Evolutionary conservation across 306 rosid genomes (phyloP), one percentile per base, ranked within the genome.

Genomic region (Pterocarpus santalinus): DNA sequence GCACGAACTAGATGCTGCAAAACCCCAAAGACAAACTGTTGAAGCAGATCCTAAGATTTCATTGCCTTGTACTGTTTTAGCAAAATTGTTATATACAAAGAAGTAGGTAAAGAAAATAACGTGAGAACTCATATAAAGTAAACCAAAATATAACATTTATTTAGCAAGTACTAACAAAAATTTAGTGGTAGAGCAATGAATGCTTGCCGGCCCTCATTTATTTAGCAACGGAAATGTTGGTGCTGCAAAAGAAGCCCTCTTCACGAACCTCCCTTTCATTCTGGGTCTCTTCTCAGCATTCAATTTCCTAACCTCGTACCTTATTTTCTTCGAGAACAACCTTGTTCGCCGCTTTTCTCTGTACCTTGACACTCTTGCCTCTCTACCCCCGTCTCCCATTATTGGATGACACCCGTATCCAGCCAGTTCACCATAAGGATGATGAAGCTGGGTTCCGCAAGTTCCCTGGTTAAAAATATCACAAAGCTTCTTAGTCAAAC

Each of bases 281-380:
- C 98, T 89, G 0, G 98, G 98, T 85, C 98, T 90, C 89, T 91
- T 94, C 90, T 94, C 98, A 0, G 98, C 98, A 78, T 94, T 94
- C 94, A 94, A 82, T 71, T 94, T 94, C 65, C 98, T 84, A 75
- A 94, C 98, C 85, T 94, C 97, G 84, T 94, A 94, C 86, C 98
- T 88, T 86, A 94, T 94, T 89, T 94, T 94, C 90, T 92, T 94
- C 0, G 98, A 94, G 76, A 94, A 94, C 90, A 92, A 77, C 79
- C 98, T 78, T 66, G 93, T 94, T 73, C 95, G 67, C 22, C 98
- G 83, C 89, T 94, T 94, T 57, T 94, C 98, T 82, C 97, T 84
- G 85, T 94, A 94, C 80, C 98, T 90, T 9, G 91, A 87, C 62
- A 94, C 97, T 69, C 97, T 90, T 2, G 98, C 98, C 63, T 94